A percentile compares a stretch with the other conserved stretches of the same genome.
These are phyloP conservation scores for Fusarium sp. DNA, from an alignment of 2,329 filamentous ascomycete genomes.

Conservation along the genomic window DNA sequence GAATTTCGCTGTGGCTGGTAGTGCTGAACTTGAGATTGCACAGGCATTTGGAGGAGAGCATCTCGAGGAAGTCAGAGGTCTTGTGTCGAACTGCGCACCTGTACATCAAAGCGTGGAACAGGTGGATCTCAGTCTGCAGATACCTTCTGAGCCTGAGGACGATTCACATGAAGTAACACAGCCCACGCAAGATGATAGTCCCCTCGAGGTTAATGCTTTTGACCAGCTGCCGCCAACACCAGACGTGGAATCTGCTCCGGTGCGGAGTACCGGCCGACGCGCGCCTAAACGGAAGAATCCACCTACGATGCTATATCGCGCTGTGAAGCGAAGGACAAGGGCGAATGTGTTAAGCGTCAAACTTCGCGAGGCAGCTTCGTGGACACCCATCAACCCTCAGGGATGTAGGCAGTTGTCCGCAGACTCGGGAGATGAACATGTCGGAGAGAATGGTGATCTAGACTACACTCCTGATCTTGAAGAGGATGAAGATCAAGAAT, in stretches of 20 bases:
- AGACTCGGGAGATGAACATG: neutral
- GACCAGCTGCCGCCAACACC: conserved; percentile 32
- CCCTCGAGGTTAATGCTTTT: neutral
- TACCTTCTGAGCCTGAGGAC: neutral
- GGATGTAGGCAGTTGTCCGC: neutral
- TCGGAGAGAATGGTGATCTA: neutral
- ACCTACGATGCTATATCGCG: neutral
- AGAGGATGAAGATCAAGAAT: neutral
- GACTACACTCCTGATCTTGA: neutral
- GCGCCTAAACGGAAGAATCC: conserved; percentile 20
- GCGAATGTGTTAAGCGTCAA: neutral
- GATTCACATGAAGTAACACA: neutral
- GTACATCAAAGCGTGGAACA: neutral
- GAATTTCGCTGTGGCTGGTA: neutral
- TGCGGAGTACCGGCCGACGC: conserved; percentile 35
- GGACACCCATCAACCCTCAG: conserved; percentile 9
- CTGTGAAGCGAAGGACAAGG: conserved; percentile 1
- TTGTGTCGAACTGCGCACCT: neutral
- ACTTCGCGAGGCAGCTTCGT: neutral
- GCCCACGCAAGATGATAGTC: neutral
- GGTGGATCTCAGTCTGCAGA: rapidly evolving
- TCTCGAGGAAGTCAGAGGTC: neutral
- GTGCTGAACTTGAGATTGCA: conserved; percentile 28
- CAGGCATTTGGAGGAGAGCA: conserved; percentile 18
- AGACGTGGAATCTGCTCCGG: conserved; percentile 13